Evolutionary conservation across 257 asterid species (phyloP).

Genomic region (Solanum peruvianum): DNA sequence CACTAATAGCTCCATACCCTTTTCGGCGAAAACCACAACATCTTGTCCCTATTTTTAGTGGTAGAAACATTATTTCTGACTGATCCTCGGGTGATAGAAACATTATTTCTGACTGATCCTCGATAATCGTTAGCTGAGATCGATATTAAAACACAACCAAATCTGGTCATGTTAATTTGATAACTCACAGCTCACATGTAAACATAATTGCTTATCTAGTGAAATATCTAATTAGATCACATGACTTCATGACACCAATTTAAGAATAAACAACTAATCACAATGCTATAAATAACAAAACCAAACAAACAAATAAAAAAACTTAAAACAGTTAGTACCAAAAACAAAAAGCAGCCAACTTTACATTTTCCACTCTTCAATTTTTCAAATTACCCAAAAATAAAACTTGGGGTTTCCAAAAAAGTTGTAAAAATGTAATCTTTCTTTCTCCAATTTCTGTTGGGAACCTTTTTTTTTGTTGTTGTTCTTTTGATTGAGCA

Average conservation of each 20-base stretch:
- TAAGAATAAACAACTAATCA: background rate
- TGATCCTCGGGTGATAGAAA: too few relatives aligned
- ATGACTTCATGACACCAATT: background rate
- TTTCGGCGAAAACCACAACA: background rate
- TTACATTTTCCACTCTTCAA: background rate
- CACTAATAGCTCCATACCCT: background rate
- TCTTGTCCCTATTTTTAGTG: background rate
- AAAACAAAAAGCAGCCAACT: background rate
- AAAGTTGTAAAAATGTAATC: constrained; percentile 10
- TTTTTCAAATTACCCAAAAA: background rate
- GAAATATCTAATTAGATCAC: background rate
- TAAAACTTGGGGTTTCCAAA: background rate
- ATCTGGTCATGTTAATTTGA: background rate
- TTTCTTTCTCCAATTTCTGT: background rate
- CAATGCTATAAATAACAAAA: background rate
- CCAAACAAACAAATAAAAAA: background rate
- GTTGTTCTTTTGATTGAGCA: background rate
- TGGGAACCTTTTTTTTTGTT: background rate
- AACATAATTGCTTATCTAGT: background rate
- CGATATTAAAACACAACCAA: background rate
- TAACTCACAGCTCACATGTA: background rate
- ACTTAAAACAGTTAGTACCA: too few relatives aligned
- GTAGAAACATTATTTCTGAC: background rate
- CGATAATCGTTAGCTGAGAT: fast-evolving
- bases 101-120: background rate